Percentiles rank a stretch among this genome's conserved stretches.
phyloP scores from a whole-genome alignment of 2,329 filamentous ascomycete genomes.

The Lasiodiplodia sp. region DNA sequence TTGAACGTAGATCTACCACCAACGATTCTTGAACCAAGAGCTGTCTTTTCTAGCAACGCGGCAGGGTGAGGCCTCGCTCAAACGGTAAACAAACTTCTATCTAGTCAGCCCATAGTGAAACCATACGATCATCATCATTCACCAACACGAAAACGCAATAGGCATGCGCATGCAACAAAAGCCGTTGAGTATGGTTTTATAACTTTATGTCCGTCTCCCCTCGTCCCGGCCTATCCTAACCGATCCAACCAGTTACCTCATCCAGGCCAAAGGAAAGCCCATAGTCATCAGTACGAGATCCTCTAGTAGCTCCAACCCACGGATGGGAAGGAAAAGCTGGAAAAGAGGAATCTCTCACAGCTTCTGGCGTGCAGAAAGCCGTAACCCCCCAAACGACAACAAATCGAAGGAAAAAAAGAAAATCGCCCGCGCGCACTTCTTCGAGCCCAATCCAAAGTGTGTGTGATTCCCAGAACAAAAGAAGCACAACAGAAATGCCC shows the following conservation, averaged over 20 bases:
- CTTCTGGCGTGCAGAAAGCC: background rate
- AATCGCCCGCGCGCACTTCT: background rate
- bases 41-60: too few species aligned
- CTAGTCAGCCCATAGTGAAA: too few species aligned
- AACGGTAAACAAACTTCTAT: too few species aligned
- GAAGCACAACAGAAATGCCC: background rate
- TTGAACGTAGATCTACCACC: too few species aligned
- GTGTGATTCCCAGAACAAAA: background rate
- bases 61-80: too few species aligned
- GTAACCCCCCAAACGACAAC: background rate
- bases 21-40: too few species aligned
- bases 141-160: background rate
- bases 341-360: background rate
- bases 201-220: background rate
- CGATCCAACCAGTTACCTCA: constrained; percentile 1
- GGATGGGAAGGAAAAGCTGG: background rate
- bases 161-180: background rate
- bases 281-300: background rate
- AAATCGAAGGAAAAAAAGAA: background rate
- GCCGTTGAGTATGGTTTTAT: background rate
- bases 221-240: background rate
- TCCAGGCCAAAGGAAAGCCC: background rate
- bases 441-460: background rate
- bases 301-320: background rate
- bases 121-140: background rate